Base-by-base conservation (phyloP, 73 alveolate species). In the Tetrahymena borealis region DNA sequence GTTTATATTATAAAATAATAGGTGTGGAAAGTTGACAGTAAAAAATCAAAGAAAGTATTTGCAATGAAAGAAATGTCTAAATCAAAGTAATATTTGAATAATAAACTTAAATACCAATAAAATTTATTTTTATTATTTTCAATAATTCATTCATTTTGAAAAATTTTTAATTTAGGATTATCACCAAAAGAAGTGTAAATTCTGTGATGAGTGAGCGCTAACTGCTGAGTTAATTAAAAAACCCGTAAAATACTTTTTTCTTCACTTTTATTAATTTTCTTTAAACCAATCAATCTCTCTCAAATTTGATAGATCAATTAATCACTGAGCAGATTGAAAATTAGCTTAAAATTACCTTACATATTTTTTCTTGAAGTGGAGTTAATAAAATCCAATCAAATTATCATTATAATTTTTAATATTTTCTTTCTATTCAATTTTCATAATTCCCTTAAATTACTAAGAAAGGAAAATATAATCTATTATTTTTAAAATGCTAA, bases 51-150 rank as follows among this genome's bases (percentile, higher is more conserved):
- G 43, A 33, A 93, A 42, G 43, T 95, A 8, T 96, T 79, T 78
- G 99, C 99, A 18, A 94, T 97, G 98, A 97, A 97, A 92, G 98
- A 94, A 92, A 96, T 97, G 98, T 95, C 97, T 13, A 96, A 96
- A 85, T 92, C 95, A 33, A 93, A 93, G 95, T 93, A 93, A 31
- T 9, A 3, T 31, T 4, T 31, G 11, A 28, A 0, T 39, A 12
- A 85, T 79, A 28, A 24, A 0, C 78, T 91, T 94, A n/a, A 1
- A 93, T 33, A 91, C 91, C 77, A 94, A 11, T 43, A 10, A 43
- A 10, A 9, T 43, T 13, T n/a, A 40, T 41, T 4, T 41, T 41
- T 18, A 41, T 41, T 41, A 18, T 41, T 41, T n/a, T n/a, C n/a
- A n/a, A n/a, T n/a, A 41, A 18, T 41, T 41, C 16, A 4, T 41